Base-by-base conservation (phyloP, 495 filamentous ascomycete genomes). In the Daldinia vernicosa region DNA sequence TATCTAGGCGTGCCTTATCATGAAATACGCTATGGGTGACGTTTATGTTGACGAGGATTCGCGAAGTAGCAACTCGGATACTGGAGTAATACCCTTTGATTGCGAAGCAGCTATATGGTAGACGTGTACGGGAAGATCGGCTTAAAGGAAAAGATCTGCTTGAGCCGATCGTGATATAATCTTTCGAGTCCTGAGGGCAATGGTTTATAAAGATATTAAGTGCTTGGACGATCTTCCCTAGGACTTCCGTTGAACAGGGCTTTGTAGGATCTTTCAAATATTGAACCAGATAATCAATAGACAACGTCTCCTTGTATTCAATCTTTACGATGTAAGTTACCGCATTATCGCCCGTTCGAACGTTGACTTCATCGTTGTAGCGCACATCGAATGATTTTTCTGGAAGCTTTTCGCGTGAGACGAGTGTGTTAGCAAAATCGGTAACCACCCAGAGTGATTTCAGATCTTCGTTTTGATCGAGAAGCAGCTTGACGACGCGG, bases 41-140 rank as follows among this genome's bases (percentile, higher is more conserved):
- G 40, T 81, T 78, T 8, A 89, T 82, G 47, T 89, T 89, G 11
- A 87, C 75, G 4, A 88, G 74, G 5, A 87, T 61, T 15, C 88
- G 81, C 8, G 81, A 79, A 12, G 88, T 88, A 2, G 86, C 85
- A 1, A 83, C 78, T 35, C 85, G 84, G 14, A 87, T 66, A 24
- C 63, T 66, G 5, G 63, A 59, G 33, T 59, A 60, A 17, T 59
- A 66, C 7, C 63, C 63, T n/a, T 58, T 60, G 17, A 35, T 19
- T 27, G 63, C 55, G 14, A 66, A 6, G 17, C 58, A 33, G 8
- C 63, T 40, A 14, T 0, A 3, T 22, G 32, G 30, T 0, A n/a
- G 11, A 7, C 17, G 8, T 4, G 15, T 6, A 6, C 1, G n/a
- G 4, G 11, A 5, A 6, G 4, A 12, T 2, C 37, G 8, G 43